Base-by-base conservation (phyloP, 2,329 filamentous ascomycete species). In the Fusarium sacchari region DNA sequence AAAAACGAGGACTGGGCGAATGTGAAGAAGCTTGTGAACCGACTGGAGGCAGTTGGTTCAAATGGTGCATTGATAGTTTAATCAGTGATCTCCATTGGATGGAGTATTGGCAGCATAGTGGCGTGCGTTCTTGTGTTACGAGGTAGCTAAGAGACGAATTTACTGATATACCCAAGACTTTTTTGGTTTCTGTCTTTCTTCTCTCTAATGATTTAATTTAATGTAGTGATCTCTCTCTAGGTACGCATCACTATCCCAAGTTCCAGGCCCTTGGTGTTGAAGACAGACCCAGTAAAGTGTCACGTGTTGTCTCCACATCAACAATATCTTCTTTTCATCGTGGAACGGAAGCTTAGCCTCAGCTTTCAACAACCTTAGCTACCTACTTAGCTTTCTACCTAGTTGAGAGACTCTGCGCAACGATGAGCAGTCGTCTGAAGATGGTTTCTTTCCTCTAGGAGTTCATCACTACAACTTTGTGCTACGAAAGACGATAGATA, bases 1-100 rank as follows among this genome's bases (percentile, higher is more conserved):
- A 92, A 93, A 80, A 91, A 90, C 59, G 96, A 99, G 78, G 96
- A 98, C 81, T 99, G 96, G 96, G 90, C 92, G 11, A 93, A 90
- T 40, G 93, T 99, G 75, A 98, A 98, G 90, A 95, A 94, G 82
- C 86, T 98, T 79, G 90, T 98, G 30, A 91, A 90, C 46, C 90
- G 92, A 77, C 83, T 96, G 68, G 95, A 97, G 82, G 86, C 87
- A 22, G 85, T 84, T n/a, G 85, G 87, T 4, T 81, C 86, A 44
- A 87, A 86, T 56, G 86, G 85, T n/a, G 83, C 83, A 24, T 82
- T 85, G 73, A 80, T 82, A 49, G 82, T 81, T 70, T 84, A 32
- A 32, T 13, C 14, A 81, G 73, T 55, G 37, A 17, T n/a, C 46
- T 66, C 57, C 55, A n/a, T 65, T 69, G 67, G 61, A 67, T 69